Conservation (phyloP, 495 filamentous ascomycete species). For the Trichoderma virens region DNA sequence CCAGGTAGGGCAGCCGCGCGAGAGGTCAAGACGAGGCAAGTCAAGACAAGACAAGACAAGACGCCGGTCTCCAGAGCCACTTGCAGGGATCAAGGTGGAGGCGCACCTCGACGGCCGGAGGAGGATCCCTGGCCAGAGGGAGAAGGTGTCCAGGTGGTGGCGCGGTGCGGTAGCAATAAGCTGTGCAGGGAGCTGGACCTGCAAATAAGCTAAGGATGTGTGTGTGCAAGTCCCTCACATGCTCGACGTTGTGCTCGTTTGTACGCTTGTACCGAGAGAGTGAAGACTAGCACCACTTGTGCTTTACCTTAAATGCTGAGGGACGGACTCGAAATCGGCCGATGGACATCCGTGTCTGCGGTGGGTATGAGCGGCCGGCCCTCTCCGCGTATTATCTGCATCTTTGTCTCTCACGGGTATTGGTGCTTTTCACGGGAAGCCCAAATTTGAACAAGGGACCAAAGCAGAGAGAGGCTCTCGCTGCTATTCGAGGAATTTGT, state of each 20-base stretch:
- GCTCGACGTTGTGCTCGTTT: not conserved
- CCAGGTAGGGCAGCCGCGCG: conserved; percentile 2
- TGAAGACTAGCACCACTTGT: not conserved
- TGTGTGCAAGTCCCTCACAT: not conserved
- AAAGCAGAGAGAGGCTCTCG: not conserved
- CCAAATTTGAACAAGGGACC: not conserved
- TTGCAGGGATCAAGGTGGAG: not conserved
- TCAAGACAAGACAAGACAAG: not conserved
- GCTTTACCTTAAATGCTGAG: not conserved
- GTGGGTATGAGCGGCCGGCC: not conserved
- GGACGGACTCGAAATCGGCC: not conserved
- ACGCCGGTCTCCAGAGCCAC: not conserved
- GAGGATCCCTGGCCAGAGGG: not conserved
- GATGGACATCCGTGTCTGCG: not conserved
- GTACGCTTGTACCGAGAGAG: not conserved
- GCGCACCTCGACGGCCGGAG: not conserved
- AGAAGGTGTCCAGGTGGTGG: not conserved
- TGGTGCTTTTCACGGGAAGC: not conserved
- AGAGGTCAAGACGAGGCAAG: conserved; percentile 1
- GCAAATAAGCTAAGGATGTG: conserved; percentile 1
- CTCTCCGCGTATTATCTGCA: not conserved
- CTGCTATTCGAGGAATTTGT: not conserved
- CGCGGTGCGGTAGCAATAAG: not conserved
- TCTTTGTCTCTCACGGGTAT: not conserved
- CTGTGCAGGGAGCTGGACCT: not conserved